phyloP scores from a whole-genome alignment of 495 filamentous ascomycete species.

The Podospora pseudopauciseta region DNA sequence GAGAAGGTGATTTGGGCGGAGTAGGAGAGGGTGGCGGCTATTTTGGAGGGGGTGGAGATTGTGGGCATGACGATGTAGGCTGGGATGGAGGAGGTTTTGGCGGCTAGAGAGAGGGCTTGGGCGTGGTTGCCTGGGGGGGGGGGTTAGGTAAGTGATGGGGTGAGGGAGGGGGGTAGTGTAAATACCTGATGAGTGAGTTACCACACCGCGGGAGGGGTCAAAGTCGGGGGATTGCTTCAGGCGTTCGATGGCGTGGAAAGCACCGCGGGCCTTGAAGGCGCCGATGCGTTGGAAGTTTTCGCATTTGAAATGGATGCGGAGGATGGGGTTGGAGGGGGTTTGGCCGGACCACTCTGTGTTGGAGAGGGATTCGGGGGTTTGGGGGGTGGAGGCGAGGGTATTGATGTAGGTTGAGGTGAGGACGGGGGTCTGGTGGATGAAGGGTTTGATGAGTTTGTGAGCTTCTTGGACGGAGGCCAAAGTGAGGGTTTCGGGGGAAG shows the following conservation, averaged over 20 bases:
- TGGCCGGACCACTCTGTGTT: constrained; percentile 58
- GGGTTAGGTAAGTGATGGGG: neutral
- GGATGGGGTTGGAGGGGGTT: constrained; percentile 56
- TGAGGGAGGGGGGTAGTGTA: constrained; percentile 5
- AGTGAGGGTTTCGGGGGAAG: constrained; percentile 55
- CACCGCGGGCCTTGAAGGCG: constrained; percentile 89
- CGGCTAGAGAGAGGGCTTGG: constrained; percentile 87
- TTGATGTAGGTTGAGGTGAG: constrained; percentile 73
- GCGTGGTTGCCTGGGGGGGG: constrained; percentile 74
- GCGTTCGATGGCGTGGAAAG: constrained; percentile 81
- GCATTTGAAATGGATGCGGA: constrained; percentile 91
- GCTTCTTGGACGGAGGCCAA: constrained; percentile 66
- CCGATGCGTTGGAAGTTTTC: constrained; percentile 90
- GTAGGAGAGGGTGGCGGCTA: constrained; percentile 72
- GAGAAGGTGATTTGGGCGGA: constrained; percentile 78
- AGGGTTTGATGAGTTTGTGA: constrained; percentile 63
- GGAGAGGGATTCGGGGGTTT: constrained; percentile 47
- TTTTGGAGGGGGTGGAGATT: constrained; percentile 79
- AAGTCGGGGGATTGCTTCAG: constrained; percentile 62
- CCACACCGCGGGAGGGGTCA: constrained; percentile 64
- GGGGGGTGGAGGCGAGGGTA: constrained; percentile 66
- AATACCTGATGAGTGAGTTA: constrained; percentile 87
- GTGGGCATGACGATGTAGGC: constrained; percentile 88
- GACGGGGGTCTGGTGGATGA: constrained; percentile 82
- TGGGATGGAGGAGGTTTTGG: constrained; percentile 54